These are phyloP conservation scores for Pseudoperonospora humuli DNA, from an alignment of 352 stramenopile genomes.

Conservation along the genomic window DNA sequence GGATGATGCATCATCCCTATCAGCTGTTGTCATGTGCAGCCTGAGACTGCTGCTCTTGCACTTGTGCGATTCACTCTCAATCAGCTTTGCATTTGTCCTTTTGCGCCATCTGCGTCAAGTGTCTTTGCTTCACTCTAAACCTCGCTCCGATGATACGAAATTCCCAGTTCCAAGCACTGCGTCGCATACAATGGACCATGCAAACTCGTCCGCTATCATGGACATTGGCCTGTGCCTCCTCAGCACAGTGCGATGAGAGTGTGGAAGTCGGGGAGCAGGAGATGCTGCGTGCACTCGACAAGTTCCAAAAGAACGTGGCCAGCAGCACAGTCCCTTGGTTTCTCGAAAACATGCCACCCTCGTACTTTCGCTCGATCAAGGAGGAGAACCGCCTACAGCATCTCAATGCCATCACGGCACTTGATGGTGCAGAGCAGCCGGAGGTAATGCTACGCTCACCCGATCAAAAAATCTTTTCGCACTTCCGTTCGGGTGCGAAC, in stretches of 20 bases:
- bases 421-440: slow-evolving; percentile 64
- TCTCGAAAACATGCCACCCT: slow-evolving; percentile 81
- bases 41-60: slow-evolving; percentile 15
- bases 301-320: slow-evolving; percentile 62
- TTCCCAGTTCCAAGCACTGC: slow-evolving; percentile 48
- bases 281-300: slow-evolving; percentile 48
- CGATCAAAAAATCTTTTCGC: slow-evolving; percentile 71
- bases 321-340: slow-evolving; percentile 82
- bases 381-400: slow-evolving; percentile 82
- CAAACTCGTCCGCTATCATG: slow-evolving; percentile 20
- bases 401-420: slow-evolving; percentile 81
- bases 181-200: slow-evolving; percentile 27
- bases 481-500: slow-evolving; percentile 75
- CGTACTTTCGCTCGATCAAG: slow-evolving; percentile 85
- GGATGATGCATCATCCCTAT: slow-evolving; percentile 9
- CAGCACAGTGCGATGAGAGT: slow-evolving; percentile 30
- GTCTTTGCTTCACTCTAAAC: slow-evolving; percentile 3
- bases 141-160: slow-evolving; percentile 45
- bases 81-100: slow-evolving; percentile 17
- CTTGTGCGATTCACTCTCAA: not conserved
- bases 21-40: slow-evolving; percentile 11
- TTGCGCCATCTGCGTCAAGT: slow-evolving; percentile 13
- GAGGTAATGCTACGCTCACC: slow-evolving; percentile 77
- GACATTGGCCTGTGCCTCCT: slow-evolving; percentile 36
- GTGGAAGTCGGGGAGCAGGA: slow-evolving; percentile 29